Evolutionary conservation across 2,329 filamentous ascomycete genomes (phyloP).

Genomic region (Nigrograna mackinnonii): DNA sequence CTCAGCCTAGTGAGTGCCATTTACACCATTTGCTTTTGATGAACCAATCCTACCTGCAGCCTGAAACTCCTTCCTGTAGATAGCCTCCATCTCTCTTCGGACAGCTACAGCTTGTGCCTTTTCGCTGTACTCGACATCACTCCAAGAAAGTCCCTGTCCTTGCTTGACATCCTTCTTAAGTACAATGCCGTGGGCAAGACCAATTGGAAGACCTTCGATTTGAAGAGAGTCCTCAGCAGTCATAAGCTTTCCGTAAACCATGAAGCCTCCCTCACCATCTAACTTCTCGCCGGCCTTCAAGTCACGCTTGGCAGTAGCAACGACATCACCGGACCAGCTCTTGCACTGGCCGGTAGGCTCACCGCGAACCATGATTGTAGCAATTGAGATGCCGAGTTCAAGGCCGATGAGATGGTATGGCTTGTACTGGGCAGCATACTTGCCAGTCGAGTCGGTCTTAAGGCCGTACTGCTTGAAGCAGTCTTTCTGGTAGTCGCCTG

Average conservation of each 20-base stretch:
- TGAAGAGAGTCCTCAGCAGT: slow-evolving; percentile 44
- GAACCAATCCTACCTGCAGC: slow-evolving; percentile 1
- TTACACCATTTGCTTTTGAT: slow-evolving; percentile 1
- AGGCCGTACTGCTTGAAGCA: slow-evolving; percentile 52
- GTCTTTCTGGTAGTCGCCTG: slow-evolving; percentile 45
- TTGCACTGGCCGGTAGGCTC: slow-evolving; percentile 52
- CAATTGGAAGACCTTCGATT: slow-evolving; percentile 48
- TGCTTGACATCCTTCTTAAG: slow-evolving; percentile 47
- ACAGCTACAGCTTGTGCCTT: slow-evolving; percentile 44
- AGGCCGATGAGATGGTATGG: slow-evolving; percentile 54
- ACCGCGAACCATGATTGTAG: slow-evolving; percentile 50
- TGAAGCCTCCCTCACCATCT: slow-evolving; percentile 51
- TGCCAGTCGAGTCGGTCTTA: slow-evolving; percentile 46
- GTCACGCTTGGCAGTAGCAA: slow-evolving; percentile 51
- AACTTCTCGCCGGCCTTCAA: slow-evolving; percentile 50
- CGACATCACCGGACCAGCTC: slow-evolving; percentile 50
- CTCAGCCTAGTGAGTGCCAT: slow-evolving; percentile 1
- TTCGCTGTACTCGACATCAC: slow-evolving; percentile 49
- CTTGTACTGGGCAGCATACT: slow-evolving; percentile 51
- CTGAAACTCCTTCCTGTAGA: slow-evolving; percentile 26
- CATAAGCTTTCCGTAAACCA: slow-evolving; percentile 51
- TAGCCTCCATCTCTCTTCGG: slow-evolving; percentile 48
- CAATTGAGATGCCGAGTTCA: slow-evolving; percentile 50
- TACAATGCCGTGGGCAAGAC: slow-evolving; percentile 47
- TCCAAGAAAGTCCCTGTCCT: slow-evolving; percentile 48